Base-by-base conservation (phyloP, 768 basidiomycete genomes). In the Mycena rosella region DNA sequence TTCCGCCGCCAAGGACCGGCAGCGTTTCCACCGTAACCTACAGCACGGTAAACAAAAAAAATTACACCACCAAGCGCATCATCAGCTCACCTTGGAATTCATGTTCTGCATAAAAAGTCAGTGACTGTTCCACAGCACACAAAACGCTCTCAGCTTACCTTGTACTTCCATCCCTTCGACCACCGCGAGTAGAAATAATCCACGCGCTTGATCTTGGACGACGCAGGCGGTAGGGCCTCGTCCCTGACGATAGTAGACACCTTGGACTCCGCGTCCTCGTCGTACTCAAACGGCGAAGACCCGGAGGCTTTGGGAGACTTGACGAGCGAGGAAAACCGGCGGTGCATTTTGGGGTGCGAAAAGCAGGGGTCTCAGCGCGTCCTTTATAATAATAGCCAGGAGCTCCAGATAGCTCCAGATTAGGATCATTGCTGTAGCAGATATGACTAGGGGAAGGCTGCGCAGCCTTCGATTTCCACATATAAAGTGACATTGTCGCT, bases 141-240 rank as follows among this genome's bases (percentile, higher is more conserved):
- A 38, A 36, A 2, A 2, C 9, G 22, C 22, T 1, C 1, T 6
- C 11, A 38, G 11, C 78, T 26, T 74, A 86, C 86, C 70, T 79
- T 78, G 72, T 89, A 89, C 77, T 87, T 88, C 87, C 87, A 89
- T 22, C 76, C 73, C 73, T 84, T 87, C 34, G 80, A 79, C 87
- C 88, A 88, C 66, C 81, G 77, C 72, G 85, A 88, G 74, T 85
- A 89, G 70, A 87, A 89, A 69, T 86, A 80, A 72, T 89, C 89
- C 48, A 89, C 84, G 2, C 86, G 85, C 74, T 89, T 89, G 74
- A 89, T 78, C 77, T 90, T 88, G 61, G 87, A 78, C 18, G 84
- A 84, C 30, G 85, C 84, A 7, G 79, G 75, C 60, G 85, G 78
- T 3, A 83, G 72, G 0, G 76, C 70, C 42, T 83, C 82, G 15